Percentiles rank a stretch among this genome's conserved stretches.
Evolutionary conservation across 2,329 filamentous ascomycete species (phyloP).

Genomic region (Ophiostoma sp.): DNA sequence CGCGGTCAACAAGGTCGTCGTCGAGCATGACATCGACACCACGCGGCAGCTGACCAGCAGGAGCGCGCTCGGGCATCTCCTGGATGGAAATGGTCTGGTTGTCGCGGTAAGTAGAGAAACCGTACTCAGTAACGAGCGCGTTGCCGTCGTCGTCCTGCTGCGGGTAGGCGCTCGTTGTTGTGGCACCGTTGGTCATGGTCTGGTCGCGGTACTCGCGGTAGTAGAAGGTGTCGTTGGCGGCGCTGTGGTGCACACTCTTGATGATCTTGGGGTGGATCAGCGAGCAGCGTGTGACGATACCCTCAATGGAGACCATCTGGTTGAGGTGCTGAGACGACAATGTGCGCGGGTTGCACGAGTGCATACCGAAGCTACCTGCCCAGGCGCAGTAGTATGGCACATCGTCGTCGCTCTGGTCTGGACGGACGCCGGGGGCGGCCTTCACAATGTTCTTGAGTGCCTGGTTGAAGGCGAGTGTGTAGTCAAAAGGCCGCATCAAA

Average conservation of each 20-base stretch:
- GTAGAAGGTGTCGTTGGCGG: constrained; percentile 80
- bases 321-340: constrained; percentile 88
- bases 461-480: constrained; percentile 80
- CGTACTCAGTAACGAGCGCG: constrained; percentile 90
- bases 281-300: constrained; percentile 95
- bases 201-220: constrained; percentile 92
- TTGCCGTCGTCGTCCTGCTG: constrained; percentile 93
- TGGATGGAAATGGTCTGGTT: constrained; percentile 98
- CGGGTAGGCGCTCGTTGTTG: constrained; percentile 89
- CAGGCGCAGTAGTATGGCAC: constrained; percentile 95
- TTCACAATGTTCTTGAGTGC: constrained; percentile 87
- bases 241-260: constrained; percentile 96
- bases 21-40: constrained; percentile 96
- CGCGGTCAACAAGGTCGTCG: constrained; percentile 90
- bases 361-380: constrained; percentile 92
- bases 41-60: constrained; percentile 89
- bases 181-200: constrained; percentile 91
- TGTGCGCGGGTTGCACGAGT: constrained; percentile 90
- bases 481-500: constrained; percentile 85
- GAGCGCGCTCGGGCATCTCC: constrained; percentile 97
- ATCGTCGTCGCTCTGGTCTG: constrained; percentile 75
- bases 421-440: constrained; percentile 72
- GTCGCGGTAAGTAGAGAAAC: constrained; percentile 91
- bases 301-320: constrained; percentile 94
- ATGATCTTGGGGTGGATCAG: constrained; percentile 96